Evolutionary conservation across 2,329 filamentous ascomycete genomes (phyloP), one percentile per base, ranked within the genome.

Genomic region (Pestalotiopsis sp.): DNA sequence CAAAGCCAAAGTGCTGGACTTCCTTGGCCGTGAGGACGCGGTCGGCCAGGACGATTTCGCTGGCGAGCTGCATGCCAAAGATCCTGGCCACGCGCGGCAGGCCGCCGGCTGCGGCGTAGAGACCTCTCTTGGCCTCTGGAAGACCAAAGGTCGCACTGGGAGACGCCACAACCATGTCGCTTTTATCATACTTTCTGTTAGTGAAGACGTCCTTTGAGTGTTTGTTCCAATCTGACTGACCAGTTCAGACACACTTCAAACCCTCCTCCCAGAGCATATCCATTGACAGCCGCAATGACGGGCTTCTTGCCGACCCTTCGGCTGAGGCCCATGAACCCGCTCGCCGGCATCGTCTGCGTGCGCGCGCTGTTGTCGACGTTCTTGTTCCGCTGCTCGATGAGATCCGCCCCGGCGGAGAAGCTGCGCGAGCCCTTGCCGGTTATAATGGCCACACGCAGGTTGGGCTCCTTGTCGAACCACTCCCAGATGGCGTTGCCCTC

Each of bases 271-370:
- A 87, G 78, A 1, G 85, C 85, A 68, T 84, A 82, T 0, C 87
- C 87, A 75, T 89, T 89, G 3, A 88, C 85, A 2, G 87, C 87
- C 9, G 85, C 86, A 73, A 89, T 86, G 59, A 89, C 81, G 1
- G 87, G 87, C 76, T 89, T 89, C 79, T 87, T 89, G 0, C 89
- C 88, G 13, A 77, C 76, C 13, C 89, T 80, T 55, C 85, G 79
- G 55, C 84, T 87, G 14, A 91, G 74, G 0, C 86, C 88, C 48
- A 80, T 83, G 73, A 89, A 88, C 0, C 88, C 88, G 1, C 78
- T 78, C 1, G 79, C 66, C 1, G 85, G 84, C 69, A 65, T 73
- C 71, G 20, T 66, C 70, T 48, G 71, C 68, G 44, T 62, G 65
- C 71, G 66, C 70, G 74, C 69, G 61, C 67, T 70, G 61, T 69